Percentiles rank a stretch among this genome's conserved stretches.
phyloP scores from a whole-genome alignment of 768 basidiomycete species.

The Boletus rex-veris region DNA sequence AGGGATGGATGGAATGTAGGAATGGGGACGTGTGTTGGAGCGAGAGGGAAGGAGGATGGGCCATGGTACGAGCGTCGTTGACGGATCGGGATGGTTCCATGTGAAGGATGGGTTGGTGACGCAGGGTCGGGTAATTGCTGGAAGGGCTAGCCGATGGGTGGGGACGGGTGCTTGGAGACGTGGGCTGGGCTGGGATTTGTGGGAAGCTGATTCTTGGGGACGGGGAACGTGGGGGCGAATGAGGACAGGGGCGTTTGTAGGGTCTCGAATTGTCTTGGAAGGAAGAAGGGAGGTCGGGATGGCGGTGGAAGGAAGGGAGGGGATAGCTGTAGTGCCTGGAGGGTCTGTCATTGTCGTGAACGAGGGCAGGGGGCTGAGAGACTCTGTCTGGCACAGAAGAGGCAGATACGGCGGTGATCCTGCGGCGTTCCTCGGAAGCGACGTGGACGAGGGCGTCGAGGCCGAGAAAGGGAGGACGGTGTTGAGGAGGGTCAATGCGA shows the following conservation, averaged over 20 bases:
- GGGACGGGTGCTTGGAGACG: conserved; percentile 18
- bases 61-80: not conserved
- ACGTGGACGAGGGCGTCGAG: conserved; percentile 71
- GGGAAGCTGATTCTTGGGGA: conserved; percentile 10
- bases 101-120: conserved; percentile 14
- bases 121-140: conserved; percentile 22
- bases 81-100: conserved; percentile 9
- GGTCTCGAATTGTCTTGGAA: conserved; percentile 10
- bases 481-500: not conserved
- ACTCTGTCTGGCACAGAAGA: not conserved
- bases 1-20: conserved; percentile 8
- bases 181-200: not conserved
- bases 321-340: conserved; percentile 3
- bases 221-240: conserved; percentile 10
- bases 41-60: conserved; percentile 5
- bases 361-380: not conserved
- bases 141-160: conserved; percentile 21
- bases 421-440: conserved; percentile 60
- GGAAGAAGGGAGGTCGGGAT: not conserved
- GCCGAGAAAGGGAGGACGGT: conserved; percentile 22
- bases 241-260: conserved; percentile 21
- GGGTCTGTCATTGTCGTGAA: conserved; percentile 22
- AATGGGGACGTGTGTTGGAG: conserved; percentile 13
- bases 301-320: not conserved
- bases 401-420: conserved; percentile 35